Evolutionary conservation across 441 rosid genomes (phyloP).

Genomic region (Adansonia grandidieri): DNA sequence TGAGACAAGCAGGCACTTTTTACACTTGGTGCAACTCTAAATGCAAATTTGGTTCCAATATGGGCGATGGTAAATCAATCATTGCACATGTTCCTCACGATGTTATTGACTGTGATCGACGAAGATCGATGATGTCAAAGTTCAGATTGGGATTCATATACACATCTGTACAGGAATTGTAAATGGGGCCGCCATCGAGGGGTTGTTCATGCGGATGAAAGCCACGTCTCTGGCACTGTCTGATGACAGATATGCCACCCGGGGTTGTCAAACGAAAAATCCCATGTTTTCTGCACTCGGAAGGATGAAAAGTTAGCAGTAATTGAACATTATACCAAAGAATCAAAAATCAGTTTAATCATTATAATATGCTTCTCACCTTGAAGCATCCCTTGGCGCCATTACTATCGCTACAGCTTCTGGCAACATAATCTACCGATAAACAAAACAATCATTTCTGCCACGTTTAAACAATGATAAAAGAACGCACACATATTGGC

Average conservation of each 20-base stretch:
- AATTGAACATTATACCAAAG: background rate
- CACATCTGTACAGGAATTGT: conserved; percentile 78
- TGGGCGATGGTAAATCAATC: conserved; percentile 6
- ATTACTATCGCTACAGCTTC: conserved; percentile 94
- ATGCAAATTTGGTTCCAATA: background rate
- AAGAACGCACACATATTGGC: background rate
- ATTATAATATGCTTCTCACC: conserved; percentile 41
- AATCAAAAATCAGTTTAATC: background rate
- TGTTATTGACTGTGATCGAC: conserved; percentile 42
- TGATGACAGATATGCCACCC: conserved; percentile 90
- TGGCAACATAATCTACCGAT: conserved; percentile 83
- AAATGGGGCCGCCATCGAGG: conserved; percentile 83
- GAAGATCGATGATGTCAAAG: conserved; percentile 86
- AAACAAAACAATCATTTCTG: conserved; percentile 17
- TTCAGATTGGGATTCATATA: conserved; percentile 82
- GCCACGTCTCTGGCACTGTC: conserved; percentile 87
- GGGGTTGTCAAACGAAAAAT: conserved; percentile 91
- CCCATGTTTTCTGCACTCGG: conserved; percentile 67
- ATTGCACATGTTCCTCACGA: background rate
- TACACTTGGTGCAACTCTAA: background rate
- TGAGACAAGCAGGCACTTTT: background rate
- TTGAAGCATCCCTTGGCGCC: conserved; percentile 86
- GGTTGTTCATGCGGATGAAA: conserved; percentile 85
- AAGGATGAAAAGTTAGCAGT: background rate
- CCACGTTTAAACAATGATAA: conserved; percentile 4